Base-by-base conservation (phyloP, 352 stramenopile genomes). In the Globisporangium middletonii region DNA sequence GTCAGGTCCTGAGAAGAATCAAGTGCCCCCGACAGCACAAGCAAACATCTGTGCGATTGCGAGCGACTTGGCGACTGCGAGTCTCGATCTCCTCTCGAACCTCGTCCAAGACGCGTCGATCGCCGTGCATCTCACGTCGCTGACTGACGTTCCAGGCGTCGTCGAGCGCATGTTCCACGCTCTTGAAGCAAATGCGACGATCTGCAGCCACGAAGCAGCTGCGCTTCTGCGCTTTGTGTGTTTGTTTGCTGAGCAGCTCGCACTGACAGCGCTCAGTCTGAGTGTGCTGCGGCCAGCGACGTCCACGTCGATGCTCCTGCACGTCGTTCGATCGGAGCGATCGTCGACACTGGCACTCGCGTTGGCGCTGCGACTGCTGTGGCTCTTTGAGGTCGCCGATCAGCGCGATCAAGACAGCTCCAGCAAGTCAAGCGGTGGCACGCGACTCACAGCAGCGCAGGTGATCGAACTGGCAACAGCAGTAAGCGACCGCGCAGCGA, bases 191-290 rank as follows among this genome's bases (percentile, higher is more conserved):
- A 9, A 38, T 38, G 33, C 37, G 16, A 53, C 42, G 9, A 42
- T 27, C 15, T 9, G 13, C 23, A 53, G 16, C 15, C 26, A 38
- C 2, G 13, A n/a, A 13, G 9, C 23, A 46, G 2, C 23, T 4
- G 35, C n/a, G 12, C 35, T 23, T 11, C n/a, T 60, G 37, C 43
- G 38, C 12, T 60, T 64, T 18, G 27, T 64, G 3, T 64, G 59
- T 15, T 45, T 59, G n/a, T 57, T 57, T 15, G 37, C 35, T 30
- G 57, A 62, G 42, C 57, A 62, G 43, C 35, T 55, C 15, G 26
- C 33, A 37, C 4, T n/a, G 37, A 52, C 26, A 5, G 13, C 13
- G 0, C 27, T 42, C 41, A 23, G 15, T 27, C 8, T 26, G 23
- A 26, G 30, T 16, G 4, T 13, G 9, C 41, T 60, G 38, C 2